A percentile compares a stretch with the other conserved stretches of the same genome.
Conservation (phyloP, 2,329 filamentous ascomycete genomes). For the Trichoderma sp. region DNA sequence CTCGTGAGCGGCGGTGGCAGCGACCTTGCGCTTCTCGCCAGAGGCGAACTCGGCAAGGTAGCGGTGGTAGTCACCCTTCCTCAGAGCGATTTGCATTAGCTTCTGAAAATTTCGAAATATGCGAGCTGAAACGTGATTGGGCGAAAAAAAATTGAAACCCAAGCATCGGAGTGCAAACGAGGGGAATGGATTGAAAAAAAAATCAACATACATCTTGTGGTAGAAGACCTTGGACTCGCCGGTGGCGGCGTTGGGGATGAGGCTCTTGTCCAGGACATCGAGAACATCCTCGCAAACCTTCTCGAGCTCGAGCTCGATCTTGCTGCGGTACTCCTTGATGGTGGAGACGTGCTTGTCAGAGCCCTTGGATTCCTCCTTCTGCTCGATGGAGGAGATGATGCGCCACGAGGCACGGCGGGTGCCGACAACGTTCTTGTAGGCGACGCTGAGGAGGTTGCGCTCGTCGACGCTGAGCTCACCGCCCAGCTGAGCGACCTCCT, state of each 20-base stretch:
- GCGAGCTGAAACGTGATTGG: slow-evolving; percentile 8
- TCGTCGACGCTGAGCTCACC: slow-evolving; percentile 90
- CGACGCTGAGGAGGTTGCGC: slow-evolving; percentile 97
- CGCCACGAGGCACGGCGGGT: slow-evolving; percentile 98
- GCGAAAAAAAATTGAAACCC: background rate
- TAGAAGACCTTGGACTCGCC: slow-evolving; percentile 99
- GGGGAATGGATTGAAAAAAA: background rate
- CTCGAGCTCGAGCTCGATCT: slow-evolving; percentile 97
- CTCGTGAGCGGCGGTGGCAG: slow-evolving; percentile 85
- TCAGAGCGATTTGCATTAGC: slow-evolving; percentile 25
- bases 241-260: slow-evolving; percentile 94
- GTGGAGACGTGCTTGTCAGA: slow-evolving; percentile 90
- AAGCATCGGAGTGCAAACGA: background rate
- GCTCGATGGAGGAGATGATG: slow-evolving; percentile 99
- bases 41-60: slow-evolving; percentile 93
- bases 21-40: slow-evolving; percentile 87
- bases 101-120: slow-evolving; percentile 7
- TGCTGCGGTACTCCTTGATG: slow-evolving; percentile 96
- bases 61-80: slow-evolving; percentile 97
- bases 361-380: slow-evolving; percentile 99
- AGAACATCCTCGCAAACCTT: slow-evolving; percentile 98
- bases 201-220: slow-evolving; percentile 89
- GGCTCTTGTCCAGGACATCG: slow-evolving; percentile 85
- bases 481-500: slow-evolving; percentile 93
- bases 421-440: slow-evolving; percentile 99